Base-by-base conservation (phyloP, 2,329 filamentous ascomycete species). In the Penicillium fuscoglaucum region DNA sequence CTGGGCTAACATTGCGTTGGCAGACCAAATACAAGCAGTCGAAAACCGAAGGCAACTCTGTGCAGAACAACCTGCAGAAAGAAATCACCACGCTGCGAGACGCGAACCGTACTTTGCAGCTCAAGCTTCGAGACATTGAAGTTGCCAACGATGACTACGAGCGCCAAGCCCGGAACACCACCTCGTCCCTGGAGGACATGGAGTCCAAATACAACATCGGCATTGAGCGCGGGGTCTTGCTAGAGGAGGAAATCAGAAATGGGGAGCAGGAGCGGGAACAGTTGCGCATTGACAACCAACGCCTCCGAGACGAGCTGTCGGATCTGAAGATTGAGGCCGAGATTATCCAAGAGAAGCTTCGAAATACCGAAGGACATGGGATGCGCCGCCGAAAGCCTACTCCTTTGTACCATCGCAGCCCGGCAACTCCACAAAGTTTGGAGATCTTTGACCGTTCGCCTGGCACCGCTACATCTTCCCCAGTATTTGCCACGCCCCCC, bases 121-220 rank as follows among this genome's bases (percentile, higher is more conserved):
- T 96, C 62, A 90, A 85, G 76, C 80, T 99, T 58, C 88, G 95
- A 66, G 95, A 99, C 74, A 96, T 93, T 68, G 95, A 99, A 77
- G 95, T 99, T 55, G 91, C 90, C 73, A 99, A 98, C 78, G 95
- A 99, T 81, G 95, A 99, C 76, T 97, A 93, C 73, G 95, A 99
- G 80, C 88, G 92, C 65, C 93, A 98, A 79, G 93, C 95, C 66
- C 88, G 95, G 68, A 95, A 97, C 76, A 97, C 93, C 29, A 93
- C 91, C 37, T 97, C 93, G 45, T 97, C 93, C 51, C 85, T 98
- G 61, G 95, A 99, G 78, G 95, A 99, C 72, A 83, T 99, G 75
- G 95, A 99, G 78, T 93, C 90, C 62, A 99, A 98, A 77, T 97
- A 95, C 77, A 98, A 97, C 74, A 86, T 96, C 57, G 87, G 93